Conservation (phyloP, 225 moss, liverwort and hornwort species). For the Physcomitrellopsis africana region DNA sequence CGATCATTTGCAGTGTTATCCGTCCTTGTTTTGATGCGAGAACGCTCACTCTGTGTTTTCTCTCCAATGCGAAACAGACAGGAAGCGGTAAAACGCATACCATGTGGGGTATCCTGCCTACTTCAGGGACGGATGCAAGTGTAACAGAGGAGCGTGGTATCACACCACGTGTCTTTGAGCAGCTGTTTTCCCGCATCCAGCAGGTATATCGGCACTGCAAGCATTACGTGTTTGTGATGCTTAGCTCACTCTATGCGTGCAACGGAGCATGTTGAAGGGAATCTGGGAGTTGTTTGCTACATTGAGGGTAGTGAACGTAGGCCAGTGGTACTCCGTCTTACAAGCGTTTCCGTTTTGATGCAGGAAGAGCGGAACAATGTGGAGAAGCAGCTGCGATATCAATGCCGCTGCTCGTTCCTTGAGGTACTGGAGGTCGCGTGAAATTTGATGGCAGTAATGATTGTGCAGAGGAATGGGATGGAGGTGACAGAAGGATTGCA, state of each 20-base stretch:
- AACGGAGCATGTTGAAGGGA: no score
- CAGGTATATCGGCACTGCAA: constrained; percentile 38
- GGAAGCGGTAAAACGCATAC: constrained; percentile 83
- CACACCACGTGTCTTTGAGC: constrained; percentile 70
- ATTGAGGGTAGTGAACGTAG: no score
- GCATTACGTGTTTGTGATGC: no score
- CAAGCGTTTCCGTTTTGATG: background rate
- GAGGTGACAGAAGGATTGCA: no score
- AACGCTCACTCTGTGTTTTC: background rate
- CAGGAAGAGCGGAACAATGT: constrained; percentile 71
- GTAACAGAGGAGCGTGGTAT: constrained; percentile 61
- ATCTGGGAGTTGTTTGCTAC: no score
- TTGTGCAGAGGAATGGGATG: no score
- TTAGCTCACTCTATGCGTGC: no score
- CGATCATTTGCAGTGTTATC: no score
- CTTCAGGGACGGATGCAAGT: constrained; percentile 38
- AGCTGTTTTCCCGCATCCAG: constrained; percentile 64
- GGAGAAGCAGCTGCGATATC: constrained; percentile 60
- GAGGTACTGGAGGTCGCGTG: constrained; percentile 41
- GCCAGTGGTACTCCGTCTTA: background rate
- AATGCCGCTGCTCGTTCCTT: constrained; percentile 79
- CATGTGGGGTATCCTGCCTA: constrained; percentile 65
- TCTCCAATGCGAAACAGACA: constrained; percentile 43
- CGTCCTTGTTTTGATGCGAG: no score
- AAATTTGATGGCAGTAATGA: no score